These are phyloP conservation scores for Aspergillus sp. DNA, from an alignment of 2,329 filamentous ascomycete genomes.

Conservation along the genomic window DNA sequence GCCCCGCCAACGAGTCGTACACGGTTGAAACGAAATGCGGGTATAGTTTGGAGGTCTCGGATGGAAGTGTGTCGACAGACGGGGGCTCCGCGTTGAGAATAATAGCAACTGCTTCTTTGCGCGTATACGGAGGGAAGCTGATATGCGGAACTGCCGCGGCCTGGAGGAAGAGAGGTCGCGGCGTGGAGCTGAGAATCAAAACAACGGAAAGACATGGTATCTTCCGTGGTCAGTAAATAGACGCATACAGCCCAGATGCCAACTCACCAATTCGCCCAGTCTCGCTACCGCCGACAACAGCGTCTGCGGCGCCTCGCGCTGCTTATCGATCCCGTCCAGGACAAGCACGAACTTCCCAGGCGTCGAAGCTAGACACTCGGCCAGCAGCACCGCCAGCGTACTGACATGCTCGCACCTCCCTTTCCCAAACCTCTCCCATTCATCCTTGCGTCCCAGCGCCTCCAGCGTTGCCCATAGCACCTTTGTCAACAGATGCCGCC, in stretches of 20 bases:
- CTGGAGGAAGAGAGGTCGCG: constrained; percentile 60
- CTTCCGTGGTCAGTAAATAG: constrained; percentile 35
- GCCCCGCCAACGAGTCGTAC: constrained; percentile 75
- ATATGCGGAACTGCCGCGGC: constrained; percentile 63
- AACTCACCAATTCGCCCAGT: constrained; percentile 66
- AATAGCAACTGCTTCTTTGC: constrained; percentile 69
- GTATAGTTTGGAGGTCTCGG: constrained; percentile 30
- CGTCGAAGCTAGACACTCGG: constrained; percentile 26
- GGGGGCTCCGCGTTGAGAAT: constrained; percentile 49
- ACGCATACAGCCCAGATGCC: neutral
- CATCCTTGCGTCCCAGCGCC: constrained; percentile 25
- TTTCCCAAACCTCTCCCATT: constrained; percentile 40
- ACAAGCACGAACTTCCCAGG: constrained; percentile 63
- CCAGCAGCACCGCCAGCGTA: constrained; percentile 63
- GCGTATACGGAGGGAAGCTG: constrained; percentile 75
- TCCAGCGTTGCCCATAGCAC: constrained; percentile 33
- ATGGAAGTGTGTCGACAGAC: constrained; percentile 20
- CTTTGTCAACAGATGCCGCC: constrained; percentile 37
- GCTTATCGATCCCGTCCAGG: constrained; percentile 76
- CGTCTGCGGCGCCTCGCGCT: constrained; percentile 69
- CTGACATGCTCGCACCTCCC: constrained; percentile 71
- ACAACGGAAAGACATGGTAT: constrained; percentile 69
- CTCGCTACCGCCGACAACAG: constrained; percentile 72
- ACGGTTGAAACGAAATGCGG: constrained; percentile 71
- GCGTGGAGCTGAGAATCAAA: constrained; percentile 61